Evolutionary conservation across 2,329 filamentous ascomycete genomes (phyloP).

Genomic region (Pseudocercospora vitis): DNA sequence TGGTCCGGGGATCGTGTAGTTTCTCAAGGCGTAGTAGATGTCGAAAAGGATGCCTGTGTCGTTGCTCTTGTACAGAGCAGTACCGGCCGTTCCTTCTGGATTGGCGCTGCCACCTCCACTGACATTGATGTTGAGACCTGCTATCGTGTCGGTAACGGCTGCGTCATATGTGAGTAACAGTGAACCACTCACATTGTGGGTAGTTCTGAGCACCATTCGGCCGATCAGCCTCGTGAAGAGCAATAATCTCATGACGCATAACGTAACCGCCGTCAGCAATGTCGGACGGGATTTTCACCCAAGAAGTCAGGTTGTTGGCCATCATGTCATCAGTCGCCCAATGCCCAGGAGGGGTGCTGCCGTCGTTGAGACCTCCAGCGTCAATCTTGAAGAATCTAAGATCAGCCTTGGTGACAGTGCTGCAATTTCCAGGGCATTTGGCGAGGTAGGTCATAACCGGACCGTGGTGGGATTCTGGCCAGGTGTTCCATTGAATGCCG

Average conservation of each 20-base stretch:
- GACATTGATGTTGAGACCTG: constrained; percentile 61
- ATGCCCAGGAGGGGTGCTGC: constrained; percentile 41
- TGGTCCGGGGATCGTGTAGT: constrained; percentile 56
- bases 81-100: constrained; percentile 51
- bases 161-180: background rate
- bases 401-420: constrained; percentile 52
- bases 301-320: constrained; percentile 49
- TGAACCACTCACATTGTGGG: constrained; percentile 30
- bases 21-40: constrained; percentile 54
- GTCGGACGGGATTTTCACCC: constrained; percentile 54
- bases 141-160: background rate
- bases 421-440: constrained; percentile 57
- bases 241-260: constrained; percentile 60
- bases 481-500: constrained; percentile 51
- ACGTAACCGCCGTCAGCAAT: constrained; percentile 60
- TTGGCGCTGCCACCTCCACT: constrained; percentile 53
- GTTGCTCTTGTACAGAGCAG: constrained; percentile 56
- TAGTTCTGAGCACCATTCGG: constrained; percentile 49
- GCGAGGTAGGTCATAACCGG: constrained; percentile 66
- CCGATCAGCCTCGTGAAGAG: constrained; percentile 55
- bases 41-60: constrained; percentile 61
- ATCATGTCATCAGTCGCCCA: constrained; percentile 60
- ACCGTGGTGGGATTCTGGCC: constrained; percentile 53
- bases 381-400: constrained; percentile 66
- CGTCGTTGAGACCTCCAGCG: constrained; percentile 53